These are phyloP conservation scores for Agaricus blazei DNA, from an alignment of 768 basidiomycete genomes.

Conservation along the genomic window DNA sequence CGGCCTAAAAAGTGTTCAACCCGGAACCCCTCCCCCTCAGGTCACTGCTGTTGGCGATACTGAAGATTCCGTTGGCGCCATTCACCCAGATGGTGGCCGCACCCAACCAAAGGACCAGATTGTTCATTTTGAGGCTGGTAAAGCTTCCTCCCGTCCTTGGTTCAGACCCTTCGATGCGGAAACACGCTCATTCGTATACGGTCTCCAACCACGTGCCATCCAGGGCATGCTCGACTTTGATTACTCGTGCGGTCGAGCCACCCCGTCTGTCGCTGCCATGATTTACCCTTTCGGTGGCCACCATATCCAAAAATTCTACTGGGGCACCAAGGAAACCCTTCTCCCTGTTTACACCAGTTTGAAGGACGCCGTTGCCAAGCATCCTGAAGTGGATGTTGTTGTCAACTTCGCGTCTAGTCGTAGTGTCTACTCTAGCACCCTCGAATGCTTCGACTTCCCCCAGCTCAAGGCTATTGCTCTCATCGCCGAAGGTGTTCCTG, in stretches of 20 bases:
- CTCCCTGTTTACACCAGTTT: constrained; percentile 95
- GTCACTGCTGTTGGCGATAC: constrained; percentile 34
- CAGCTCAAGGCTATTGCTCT: constrained; percentile 70
- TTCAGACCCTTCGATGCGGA: constrained; percentile 90
- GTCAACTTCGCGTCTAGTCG: constrained; percentile 97
- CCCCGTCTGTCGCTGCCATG: constrained; percentile 97
- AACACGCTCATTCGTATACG: constrained; percentile 97
- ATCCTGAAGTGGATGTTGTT: constrained; percentile 93
- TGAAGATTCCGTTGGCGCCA: constrained; percentile 54
- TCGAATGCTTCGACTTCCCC: constrained; percentile 74
- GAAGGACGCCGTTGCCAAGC: constrained; percentile 88
- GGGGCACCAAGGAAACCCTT: constrained; percentile 99
- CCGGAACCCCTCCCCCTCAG: constrained; percentile 32
- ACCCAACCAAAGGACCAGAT: constrained; percentile 86
- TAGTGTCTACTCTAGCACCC: constrained; percentile 90
- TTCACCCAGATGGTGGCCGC: constrained; percentile 75
- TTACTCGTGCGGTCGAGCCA: constrained; percentile 90
- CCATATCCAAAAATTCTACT: constrained; percentile 99
- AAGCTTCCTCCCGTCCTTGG: constrained; percentile 52
- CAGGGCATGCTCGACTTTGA: constrained; percentile 98
- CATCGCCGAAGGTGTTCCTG: constrained; percentile 99
- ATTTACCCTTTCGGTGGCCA: constrained; percentile 99
- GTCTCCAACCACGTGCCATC: constrained; percentile 98
- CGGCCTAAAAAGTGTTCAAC: constrained; percentile 31
- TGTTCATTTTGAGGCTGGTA: constrained; percentile 71